phyloP scores from a whole-genome alignment of 1,284 basidiomycete species.

The Trametes versicolor region DNA sequence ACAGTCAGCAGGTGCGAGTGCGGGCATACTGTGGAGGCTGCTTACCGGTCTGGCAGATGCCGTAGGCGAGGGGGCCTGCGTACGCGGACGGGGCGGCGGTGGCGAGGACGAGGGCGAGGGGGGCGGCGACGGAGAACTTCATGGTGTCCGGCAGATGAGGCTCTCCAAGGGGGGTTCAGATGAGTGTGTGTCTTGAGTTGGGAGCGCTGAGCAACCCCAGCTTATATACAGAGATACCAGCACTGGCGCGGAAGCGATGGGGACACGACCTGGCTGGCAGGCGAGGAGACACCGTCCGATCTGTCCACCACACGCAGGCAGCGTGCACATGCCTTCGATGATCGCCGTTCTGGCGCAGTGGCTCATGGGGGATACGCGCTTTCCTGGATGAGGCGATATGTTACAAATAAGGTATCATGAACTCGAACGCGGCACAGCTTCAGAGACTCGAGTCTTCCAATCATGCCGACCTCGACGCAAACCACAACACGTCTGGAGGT shows the following conservation, averaged over 20 bases:
- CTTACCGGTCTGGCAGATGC: conserved; percentile 31
- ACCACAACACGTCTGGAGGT: too few species aligned
- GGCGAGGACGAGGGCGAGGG: conserved; percentile 8
- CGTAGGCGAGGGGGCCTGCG: conserved; percentile 26
- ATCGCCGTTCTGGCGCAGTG: too few species aligned
- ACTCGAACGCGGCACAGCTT: too few species aligned
- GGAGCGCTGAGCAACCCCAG: background rate
- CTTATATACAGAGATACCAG: background rate
- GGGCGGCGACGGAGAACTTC: conserved; percentile 17
- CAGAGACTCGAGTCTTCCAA: too few species aligned
- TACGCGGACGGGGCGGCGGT: conserved; percentile 12
- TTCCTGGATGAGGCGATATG: too few species aligned
- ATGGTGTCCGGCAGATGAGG: background rate
- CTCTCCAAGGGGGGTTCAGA: background rate
- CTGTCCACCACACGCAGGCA: too few species aligned
- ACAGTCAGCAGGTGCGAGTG: background rate
- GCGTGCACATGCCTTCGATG: too few species aligned
- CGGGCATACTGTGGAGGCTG: background rate
- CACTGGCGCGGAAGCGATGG: background rate
- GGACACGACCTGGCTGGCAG: background rate
- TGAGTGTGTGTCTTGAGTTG: background rate
- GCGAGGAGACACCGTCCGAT: background rate
- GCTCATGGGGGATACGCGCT: too few species aligned
- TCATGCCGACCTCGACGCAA: too few species aligned
- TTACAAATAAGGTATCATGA: too few species aligned